phyloP scores from a whole-genome alignment of 352 stramenopile genomes.

The Globisporangium viniferum region DNA sequence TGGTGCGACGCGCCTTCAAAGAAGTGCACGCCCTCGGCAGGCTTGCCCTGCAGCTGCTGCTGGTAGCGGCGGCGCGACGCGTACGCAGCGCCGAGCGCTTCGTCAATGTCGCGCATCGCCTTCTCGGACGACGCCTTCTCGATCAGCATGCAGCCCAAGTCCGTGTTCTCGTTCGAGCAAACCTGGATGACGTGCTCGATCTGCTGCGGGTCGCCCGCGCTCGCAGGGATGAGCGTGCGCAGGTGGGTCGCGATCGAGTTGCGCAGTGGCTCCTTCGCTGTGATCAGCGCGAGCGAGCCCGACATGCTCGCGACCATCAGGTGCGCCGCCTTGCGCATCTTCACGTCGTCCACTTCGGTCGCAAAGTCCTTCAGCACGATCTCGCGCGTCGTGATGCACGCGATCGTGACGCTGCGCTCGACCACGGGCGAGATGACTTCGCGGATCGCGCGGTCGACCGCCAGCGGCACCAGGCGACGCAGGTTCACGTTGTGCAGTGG shows the following conservation, averaged over 20 bases:
- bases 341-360: constrained; percentile 92
- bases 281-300: constrained; percentile 96
- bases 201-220: constrained; percentile 84
- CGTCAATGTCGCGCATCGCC: constrained; percentile 97
- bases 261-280: constrained; percentile 96
- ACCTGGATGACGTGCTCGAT: constrained; percentile 98
- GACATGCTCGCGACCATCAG: constrained; percentile 99
- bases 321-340: constrained; percentile 97
- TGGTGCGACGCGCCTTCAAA: constrained; percentile 74
- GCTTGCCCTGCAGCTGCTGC: constrained; percentile 86
- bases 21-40: constrained; percentile 55
- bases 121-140: constrained; percentile 99
- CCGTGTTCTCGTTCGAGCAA: constrained; percentile 98
- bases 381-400: constrained; percentile 97
- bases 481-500: constrained; percentile 92
- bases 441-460: constrained; percentile 97
- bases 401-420: constrained; percentile 98
- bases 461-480: constrained; percentile 94
- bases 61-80: constrained; percentile 80
- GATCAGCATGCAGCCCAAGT: constrained; percentile 98
- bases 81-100: constrained; percentile 89
- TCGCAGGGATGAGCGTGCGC: constrained; percentile 88
- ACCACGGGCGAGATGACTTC: constrained; percentile 99
- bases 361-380: constrained; percentile 99
- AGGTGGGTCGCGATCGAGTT: constrained; percentile 97